Evolutionary conservation across 306 rosid species (phyloP).

Genomic region (Prunus mira): DNA sequence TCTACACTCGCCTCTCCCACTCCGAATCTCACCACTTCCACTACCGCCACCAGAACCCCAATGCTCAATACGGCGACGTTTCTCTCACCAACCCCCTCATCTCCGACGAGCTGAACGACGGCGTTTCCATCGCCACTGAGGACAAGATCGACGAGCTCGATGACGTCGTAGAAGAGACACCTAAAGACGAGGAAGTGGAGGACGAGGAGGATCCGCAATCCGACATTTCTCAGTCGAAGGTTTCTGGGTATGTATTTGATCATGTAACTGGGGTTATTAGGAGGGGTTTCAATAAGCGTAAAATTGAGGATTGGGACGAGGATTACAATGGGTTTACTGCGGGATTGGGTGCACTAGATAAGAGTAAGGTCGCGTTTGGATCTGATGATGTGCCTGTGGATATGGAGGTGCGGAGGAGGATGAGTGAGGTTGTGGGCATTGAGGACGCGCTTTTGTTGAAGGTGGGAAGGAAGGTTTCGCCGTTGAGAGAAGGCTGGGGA

Average conservation of each 20-base stretch:
- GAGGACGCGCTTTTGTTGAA: conserved; percentile 71
- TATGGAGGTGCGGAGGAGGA: conserved; percentile 38
- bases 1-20: conserved; percentile 72
- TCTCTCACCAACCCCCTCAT: conserved; percentile 41
- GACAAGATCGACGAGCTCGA: conserved; percentile 82
- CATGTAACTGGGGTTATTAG: conserved; percentile 61
- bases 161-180: conserved; percentile 32
- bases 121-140: conserved; percentile 32
- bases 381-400: conserved; percentile 86
- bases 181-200: conserved; percentile 34
- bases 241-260: conserved; percentile 61
- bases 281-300: conserved; percentile 44
- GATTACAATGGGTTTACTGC: conserved; percentile 37
- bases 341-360: conserved; percentile 40
- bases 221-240: conserved; percentile 26
- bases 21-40: conserved; percentile 30
- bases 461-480: conserved; percentile 49
- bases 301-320: conserved; percentile 50
- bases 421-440: conserved; percentile 27
- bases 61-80: conserved; percentile 21
- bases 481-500: conserved; percentile 81
- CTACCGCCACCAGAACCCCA: conserved; percentile 17
- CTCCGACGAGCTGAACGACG: conserved; percentile 36
- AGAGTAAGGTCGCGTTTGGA: conserved; percentile 51
- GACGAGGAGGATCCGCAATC: conserved; percentile 53